These are phyloP conservation scores for Fusarium secorum DNA, from an alignment of 2,329 filamentous ascomycete genomes.

Conservation along the genomic window DNA sequence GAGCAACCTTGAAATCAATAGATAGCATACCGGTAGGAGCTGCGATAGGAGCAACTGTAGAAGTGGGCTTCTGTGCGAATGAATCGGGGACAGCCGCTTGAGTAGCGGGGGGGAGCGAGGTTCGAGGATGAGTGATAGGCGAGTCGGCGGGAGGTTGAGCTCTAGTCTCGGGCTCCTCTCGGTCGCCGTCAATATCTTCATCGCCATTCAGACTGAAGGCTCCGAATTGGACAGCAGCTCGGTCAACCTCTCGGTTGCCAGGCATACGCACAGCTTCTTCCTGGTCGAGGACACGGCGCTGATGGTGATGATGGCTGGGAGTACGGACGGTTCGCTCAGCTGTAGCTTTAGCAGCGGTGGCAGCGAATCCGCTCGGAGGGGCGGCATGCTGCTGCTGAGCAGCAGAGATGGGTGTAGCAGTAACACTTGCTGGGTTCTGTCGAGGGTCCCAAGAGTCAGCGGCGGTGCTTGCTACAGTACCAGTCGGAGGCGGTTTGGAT, in stretches of 20 bases:
- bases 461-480: constrained; percentile 86
- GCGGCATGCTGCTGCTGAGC: constrained; percentile 69
- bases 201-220: constrained; percentile 90
- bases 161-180: constrained; percentile 94
- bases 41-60: constrained; percentile 52
- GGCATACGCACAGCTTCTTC: constrained; percentile 99
- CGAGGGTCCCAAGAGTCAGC: constrained; percentile 85
- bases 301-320: constrained; percentile 70
- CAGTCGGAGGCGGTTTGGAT: constrained; percentile 78
- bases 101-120: constrained; percentile 80
- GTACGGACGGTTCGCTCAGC: constrained; percentile 69
- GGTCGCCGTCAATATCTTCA: constrained; percentile 90
- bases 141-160: constrained; percentile 94
- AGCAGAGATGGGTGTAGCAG: constrained; percentile 71
- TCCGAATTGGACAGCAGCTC: constrained; percentile 93
- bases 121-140: constrained; percentile 82
- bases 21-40: constrained; percentile 45
- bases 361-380: constrained; percentile 73
- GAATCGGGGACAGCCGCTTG: constrained; percentile 65
- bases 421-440: constrained; percentile 64
- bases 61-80: constrained; percentile 63
- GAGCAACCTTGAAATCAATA: neutral
- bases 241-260: constrained; percentile 92
- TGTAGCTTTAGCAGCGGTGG: constrained; percentile 83
- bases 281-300: constrained; percentile 89